Base-by-base conservation (phyloP, 2,329 filamentous ascomycete genomes). In the Hirsutella minnesotensis region DNA sequence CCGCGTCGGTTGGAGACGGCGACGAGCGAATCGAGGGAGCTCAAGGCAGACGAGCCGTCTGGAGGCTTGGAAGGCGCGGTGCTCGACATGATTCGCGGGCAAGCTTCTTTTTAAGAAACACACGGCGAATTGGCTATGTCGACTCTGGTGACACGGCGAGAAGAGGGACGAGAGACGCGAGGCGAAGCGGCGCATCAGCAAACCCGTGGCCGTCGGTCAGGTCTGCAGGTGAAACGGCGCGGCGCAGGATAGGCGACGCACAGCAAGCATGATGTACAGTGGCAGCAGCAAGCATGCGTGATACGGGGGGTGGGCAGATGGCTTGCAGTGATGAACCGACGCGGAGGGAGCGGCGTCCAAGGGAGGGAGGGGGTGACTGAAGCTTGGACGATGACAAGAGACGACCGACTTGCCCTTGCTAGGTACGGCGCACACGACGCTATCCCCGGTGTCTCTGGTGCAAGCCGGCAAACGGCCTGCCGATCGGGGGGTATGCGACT, bases 1-100 rank as follows among this genome's bases (percentile, higher is more conserved):
- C 60, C 59, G 43, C 64, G 62, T 16, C 64, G 62, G 44, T 53
- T 55, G 48, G 59, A 57, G 34, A 57, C 55, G 47, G 49, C 50
- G 29, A 50, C 45, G 16, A 60, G 58, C 16, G 63, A 62, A 47
- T 45, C 52, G n/a, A 51, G 41, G 15, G 54, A 47, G 8, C 44
- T 52, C 39, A 53, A 56, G 40, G 48, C 53, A 21, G 53, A 49
- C 36, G 54, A 58, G 49, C 33, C 60, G 47, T 54, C 49, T 13
- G 53, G 43, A 9, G 54, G 53, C 46, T 57, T 63, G 20, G 58
- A 53, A 27, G 47, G 46, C 37, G 53, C 56, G 46, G 51, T 54
- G 49, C 54, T 58, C 22, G 56, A 53, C 58, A 61, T 62, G 30
- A 42, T 49, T 15, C 18, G 24, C 24, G 29, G 21, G 33, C 29